These are phyloP conservation scores for Prosopis cineraria DNA, from an alignment of 306 rosid genomes.

Conservation along the genomic window DNA sequence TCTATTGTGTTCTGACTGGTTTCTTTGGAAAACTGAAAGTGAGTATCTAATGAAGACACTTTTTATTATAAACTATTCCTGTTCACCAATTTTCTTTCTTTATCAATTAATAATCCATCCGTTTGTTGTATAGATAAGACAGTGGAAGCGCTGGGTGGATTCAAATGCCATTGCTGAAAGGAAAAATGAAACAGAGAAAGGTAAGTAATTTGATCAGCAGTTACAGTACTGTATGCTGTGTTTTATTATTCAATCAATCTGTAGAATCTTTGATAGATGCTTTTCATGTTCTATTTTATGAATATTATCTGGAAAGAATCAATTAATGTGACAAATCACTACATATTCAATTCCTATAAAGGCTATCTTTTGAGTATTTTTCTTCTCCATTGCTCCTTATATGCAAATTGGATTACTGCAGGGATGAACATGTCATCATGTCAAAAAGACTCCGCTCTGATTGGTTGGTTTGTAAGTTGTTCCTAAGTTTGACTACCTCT, in stretches of 20 bases:
- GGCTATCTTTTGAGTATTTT: not conserved
- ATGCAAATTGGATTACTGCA: constrained; percentile 36
- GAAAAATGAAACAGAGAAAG: constrained; percentile 40
- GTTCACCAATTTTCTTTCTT: not conserved
- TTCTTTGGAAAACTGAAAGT: constrained; percentile 74
- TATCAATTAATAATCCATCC: constrained; percentile 14
- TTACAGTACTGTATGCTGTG: not conserved
- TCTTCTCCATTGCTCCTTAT: constrained; percentile 16
- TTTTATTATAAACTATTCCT: not conserved
- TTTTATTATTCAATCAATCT: not conserved
- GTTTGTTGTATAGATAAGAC: constrained; percentile 57
- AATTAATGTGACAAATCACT: not conserved
- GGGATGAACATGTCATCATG: no score
- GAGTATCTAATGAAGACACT: constrained; percentile 38
- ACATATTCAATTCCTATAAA: constrained; percentile 2
- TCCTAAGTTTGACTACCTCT: not conserved
- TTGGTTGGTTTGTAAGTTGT: constrained; percentile 88
- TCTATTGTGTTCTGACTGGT: constrained; percentile 75
- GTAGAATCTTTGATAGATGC: not conserved
- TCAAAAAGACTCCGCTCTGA: no score
- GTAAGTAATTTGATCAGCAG: constrained; percentile 14
- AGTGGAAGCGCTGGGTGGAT: constrained; percentile 83
- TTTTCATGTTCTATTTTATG: not conserved
- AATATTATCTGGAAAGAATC: not conserved
- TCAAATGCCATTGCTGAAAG: constrained; percentile 44